phyloP scores from a whole-genome alignment of 805 yeast genomes.

The Starmera quercuum region DNA sequence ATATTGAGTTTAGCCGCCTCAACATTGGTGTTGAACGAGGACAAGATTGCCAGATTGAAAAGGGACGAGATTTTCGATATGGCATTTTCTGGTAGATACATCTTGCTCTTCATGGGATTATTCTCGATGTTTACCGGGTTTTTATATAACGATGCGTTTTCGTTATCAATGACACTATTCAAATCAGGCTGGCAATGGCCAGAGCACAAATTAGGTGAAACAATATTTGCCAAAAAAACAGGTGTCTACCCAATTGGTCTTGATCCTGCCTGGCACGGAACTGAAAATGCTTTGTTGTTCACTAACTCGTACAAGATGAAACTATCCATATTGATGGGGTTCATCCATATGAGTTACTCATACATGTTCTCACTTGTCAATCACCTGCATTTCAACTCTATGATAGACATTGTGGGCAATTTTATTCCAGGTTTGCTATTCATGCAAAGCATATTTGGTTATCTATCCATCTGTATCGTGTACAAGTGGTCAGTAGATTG shows the following conservation, averaged over 20 bases:
- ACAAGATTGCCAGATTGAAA: constrained; percentile 55
- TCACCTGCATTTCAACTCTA: constrained; percentile 57
- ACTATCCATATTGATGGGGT: constrained; percentile 90
- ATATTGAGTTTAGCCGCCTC: constrained; percentile 70
- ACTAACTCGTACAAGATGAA: constrained; percentile 97
- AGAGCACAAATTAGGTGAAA: constrained; percentile 54
- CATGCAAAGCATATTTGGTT: constrained; percentile 96
- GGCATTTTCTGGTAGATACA: constrained; percentile 92
- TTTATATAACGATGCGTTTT: constrained; percentile 88
- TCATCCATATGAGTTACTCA: constrained; percentile 89
- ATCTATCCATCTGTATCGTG: constrained; percentile 75
- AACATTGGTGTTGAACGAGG: constrained; percentile 66
- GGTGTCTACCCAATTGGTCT: constrained; percentile 80
- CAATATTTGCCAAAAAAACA: constrained; percentile 55
- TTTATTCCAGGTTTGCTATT: constrained; percentile 90
- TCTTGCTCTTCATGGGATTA: constrained; percentile 82
- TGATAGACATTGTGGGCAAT: constrained; percentile 83
- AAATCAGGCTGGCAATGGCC: constrained; percentile 94
- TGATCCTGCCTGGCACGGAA: constrained; percentile 97
- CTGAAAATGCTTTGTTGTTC: constrained; percentile 86
- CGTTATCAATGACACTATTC: constrained; percentile 84
- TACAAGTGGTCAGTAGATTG: constrained; percentile 96
- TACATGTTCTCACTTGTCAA: constrained; percentile 80
- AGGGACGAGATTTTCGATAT: constrained; percentile 93
- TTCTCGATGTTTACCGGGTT: constrained; percentile 95